A percentile compares a stretch with the other conserved stretches of the same genome.
Evolutionary conservation across 768 basidiomycete genomes (phyloP).

Genomic region (Clitopilus passeckerianus): DNA sequence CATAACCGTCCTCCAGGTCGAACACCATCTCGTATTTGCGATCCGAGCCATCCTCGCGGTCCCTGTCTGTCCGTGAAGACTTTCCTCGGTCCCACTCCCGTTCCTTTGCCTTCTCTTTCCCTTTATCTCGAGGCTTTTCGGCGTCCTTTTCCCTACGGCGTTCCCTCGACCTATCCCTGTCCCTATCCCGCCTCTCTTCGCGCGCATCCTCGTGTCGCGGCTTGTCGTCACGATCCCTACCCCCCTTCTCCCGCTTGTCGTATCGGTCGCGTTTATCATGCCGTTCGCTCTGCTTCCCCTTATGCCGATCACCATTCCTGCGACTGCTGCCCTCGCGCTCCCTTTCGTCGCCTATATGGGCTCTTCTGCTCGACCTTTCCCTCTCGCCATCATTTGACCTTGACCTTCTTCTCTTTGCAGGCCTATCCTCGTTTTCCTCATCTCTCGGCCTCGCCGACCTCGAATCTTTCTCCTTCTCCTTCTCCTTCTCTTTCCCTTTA

Average conservation of each 20-base stretch:
- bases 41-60: slow-evolving; percentile 22
- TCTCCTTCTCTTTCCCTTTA: slow-evolving; percentile 1
- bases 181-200: background rate
- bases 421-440: background rate
- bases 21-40: slow-evolving; percentile 39
- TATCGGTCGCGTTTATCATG: background rate
- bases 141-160: slow-evolving; percentile 6
- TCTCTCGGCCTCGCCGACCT: background rate
- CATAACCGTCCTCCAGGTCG: slow-evolving; percentile 45
- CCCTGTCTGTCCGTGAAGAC: background rate
- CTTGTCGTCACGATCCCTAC: slow-evolving; percentile 9
- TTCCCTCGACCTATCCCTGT: slow-evolving; percentile 10
- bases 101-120: slow-evolving; percentile 6
- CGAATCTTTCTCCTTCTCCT: slow-evolving; percentile 1
- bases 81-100: slow-evolving; percentile 14
- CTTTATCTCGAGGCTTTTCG: background rate
- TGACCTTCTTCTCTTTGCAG: background rate
- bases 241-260: slow-evolving; percentile 5
- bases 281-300: slow-evolving; percentile 4
- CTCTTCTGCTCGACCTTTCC: slow-evolving; percentile 9
- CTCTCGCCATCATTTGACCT: slow-evolving; percentile 5
- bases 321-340: slow-evolving; percentile 13
- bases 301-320: slow-evolving; percentile 12
- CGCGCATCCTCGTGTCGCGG: slow-evolving; percentile 3
- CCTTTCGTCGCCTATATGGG: slow-evolving; percentile 12